Evolutionary conservation across 345 rosid genomes (phyloP).

Genomic region (Combretum micranthum): DNA sequence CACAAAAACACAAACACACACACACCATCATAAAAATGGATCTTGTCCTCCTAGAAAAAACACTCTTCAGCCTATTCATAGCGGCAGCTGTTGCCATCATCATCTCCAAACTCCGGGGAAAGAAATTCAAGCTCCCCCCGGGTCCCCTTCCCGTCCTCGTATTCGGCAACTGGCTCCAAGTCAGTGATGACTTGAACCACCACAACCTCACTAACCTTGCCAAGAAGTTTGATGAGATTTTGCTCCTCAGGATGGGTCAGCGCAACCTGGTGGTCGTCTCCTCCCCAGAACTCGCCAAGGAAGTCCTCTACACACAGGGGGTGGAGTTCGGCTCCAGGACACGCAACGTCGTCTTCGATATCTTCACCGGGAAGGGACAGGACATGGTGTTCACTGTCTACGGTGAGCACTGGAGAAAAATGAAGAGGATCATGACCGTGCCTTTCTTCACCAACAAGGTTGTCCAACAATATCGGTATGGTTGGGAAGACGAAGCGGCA

Average conservation of each 20-base stretch:
- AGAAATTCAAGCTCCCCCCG: slow-evolving; percentile 82
- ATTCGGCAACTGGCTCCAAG: slow-evolving; percentile 99
- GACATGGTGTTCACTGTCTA: slow-evolving; percentile 99
- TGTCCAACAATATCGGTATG: slow-evolving; percentile 60
- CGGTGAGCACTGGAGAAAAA: slow-evolving; percentile 99
- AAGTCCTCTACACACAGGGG: slow-evolving; percentile 88
- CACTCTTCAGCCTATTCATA: slow-evolving; percentile 61
- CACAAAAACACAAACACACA: too few relatives aligned
- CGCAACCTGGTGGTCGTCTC: slow-evolving; percentile 88
- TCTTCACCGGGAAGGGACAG: slow-evolving; percentile 95
- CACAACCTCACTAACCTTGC: slow-evolving; percentile 80
- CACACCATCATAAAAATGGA: slow-evolving; percentile 67
- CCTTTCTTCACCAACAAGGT: slow-evolving; percentile 96
- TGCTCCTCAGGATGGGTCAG: slow-evolving; percentile 83
- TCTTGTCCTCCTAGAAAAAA: slow-evolving; percentile 73
- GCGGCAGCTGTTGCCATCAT: slow-evolving; percentile 57
- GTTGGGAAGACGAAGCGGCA: slow-evolving; percentile 78
- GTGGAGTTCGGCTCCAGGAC: slow-evolving; percentile 95
- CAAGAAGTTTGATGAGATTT: slow-evolving; percentile 56
- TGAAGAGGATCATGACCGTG: slow-evolving; percentile 97
- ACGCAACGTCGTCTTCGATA: slow-evolving; percentile 87
- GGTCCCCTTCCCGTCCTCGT: slow-evolving; percentile 85
- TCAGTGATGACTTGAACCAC: slow-evolving; percentile 95
- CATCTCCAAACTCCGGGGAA: slow-evolving; percentile 79
- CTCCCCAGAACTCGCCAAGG: slow-evolving; percentile 78